Conservation (phyloP, 1,284 basidiomycete species). For the Ceratobasidium theobromae region DNA sequence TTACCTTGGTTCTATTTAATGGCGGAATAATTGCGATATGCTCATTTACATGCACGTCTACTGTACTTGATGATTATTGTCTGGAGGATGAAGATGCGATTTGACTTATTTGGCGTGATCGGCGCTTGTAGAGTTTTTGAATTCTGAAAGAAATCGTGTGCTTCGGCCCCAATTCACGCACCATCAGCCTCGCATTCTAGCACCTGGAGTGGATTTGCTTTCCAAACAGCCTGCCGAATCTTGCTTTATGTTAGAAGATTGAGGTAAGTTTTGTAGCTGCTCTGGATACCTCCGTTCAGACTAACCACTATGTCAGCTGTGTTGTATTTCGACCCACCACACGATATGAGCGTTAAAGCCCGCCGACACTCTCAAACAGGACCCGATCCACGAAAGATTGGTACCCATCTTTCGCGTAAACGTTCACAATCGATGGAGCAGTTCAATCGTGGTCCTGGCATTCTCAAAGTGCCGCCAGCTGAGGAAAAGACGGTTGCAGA, state of each 20-base stretch:
- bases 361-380: conserved; percentile 27
- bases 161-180: no score
- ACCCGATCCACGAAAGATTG: conserved; percentile 5
- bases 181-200: no score
- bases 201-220: no score
- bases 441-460: conserved; percentile 7
- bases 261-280: neutral
- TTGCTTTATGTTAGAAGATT: conserved; percentile 1
- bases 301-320: conserved; percentile 13
- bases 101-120: conserved; percentile 7
- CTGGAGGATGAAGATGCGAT: no score
- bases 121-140: conserved; percentile 16
- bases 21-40: no score
- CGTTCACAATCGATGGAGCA: conserved; percentile 29
- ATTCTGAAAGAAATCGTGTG: neutral
- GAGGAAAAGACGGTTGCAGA: neutral
- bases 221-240: no score
- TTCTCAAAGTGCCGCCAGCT: conserved; percentile 7
- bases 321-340: neutral
- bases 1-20: no score
- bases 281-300: neutral
- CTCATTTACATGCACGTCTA: no score
- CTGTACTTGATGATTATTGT: no score
- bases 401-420: conserved; percentile 10
- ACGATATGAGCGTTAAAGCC: conserved; percentile 23